Percentiles rank a stretch among this genome's conserved stretches.
phyloP scores from a whole-genome alignment of 345 rosid species.

The Eucalyptus grandis region DNA sequence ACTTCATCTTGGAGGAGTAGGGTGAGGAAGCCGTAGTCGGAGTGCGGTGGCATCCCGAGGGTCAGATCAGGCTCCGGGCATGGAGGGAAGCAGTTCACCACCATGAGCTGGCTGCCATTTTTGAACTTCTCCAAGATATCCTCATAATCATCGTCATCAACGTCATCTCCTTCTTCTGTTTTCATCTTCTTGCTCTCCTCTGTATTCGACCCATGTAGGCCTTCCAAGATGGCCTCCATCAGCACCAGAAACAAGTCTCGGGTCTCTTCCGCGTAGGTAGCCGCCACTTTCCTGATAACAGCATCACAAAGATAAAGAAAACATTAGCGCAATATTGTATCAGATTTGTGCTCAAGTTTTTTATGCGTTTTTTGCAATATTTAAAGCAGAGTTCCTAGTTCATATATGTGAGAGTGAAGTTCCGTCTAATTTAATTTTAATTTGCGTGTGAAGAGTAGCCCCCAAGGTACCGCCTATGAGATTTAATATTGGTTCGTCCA shows the following conservation, averaged over 20 bases:
- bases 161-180: neutral
- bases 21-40: constrained; percentile 84
- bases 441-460: neutral
- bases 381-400: neutral
- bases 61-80: constrained; percentile 88
- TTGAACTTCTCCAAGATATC: constrained; percentile 19
- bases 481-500: neutral
- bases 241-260: constrained; percentile 39
- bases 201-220: constrained; percentile 10
- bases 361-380: neutral
- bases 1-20: constrained; percentile 83
- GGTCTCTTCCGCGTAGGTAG: constrained; percentile 54
- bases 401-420: neutral
- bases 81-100: constrained; percentile 67
- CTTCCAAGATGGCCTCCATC: constrained; percentile 66
- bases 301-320: neutral
- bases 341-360: neutral
- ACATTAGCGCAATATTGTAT: neutral
- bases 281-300: constrained; percentile 37
- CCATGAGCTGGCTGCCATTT: constrained; percentile 69
- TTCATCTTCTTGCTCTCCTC: neutral
- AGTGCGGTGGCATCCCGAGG: constrained; percentile 86
- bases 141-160: constrained; percentile 1
- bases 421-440: neutral
- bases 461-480: neutral